These are phyloP conservation scores for Mallotus japonicus DNA, from an alignment of 441 rosid species.

Conservation along the genomic window DNA sequence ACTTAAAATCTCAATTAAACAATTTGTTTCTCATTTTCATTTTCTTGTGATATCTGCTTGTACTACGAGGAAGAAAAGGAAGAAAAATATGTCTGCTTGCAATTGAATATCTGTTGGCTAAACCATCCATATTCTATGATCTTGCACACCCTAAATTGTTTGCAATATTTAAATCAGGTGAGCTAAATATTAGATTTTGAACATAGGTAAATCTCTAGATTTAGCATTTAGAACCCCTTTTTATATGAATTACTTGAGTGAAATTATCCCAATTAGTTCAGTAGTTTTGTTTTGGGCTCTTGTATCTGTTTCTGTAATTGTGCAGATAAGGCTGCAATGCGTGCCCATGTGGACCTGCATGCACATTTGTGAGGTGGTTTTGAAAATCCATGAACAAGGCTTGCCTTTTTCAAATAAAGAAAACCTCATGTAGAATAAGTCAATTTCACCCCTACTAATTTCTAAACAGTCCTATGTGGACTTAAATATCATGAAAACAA, in stretches of 20 bases:
- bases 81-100: not conserved
- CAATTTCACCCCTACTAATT: not conserved
- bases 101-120: not conserved
- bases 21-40: no score
- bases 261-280: not conserved
- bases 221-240: not conserved
- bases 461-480: not conserved
- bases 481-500: not conserved
- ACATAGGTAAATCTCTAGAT: not conserved
- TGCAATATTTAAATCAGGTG: not conserved
- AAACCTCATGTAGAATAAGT: not conserved
- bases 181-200: not conserved
- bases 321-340: not conserved
- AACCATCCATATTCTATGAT: not conserved
- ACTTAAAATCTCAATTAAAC: conserved; percentile 10
- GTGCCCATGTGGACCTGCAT: not conserved
- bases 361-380: not conserved
- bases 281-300: not conserved
- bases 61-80: not conserved
- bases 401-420: not conserved
- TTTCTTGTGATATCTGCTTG: not conserved
- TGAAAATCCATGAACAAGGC: not conserved
- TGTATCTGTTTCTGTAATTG: not conserved
- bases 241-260: no score
- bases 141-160: not conserved